phyloP scores from a whole-genome alignment of 2,329 filamentous ascomycete species.

The Penicillium sclerotigenum region DNA sequence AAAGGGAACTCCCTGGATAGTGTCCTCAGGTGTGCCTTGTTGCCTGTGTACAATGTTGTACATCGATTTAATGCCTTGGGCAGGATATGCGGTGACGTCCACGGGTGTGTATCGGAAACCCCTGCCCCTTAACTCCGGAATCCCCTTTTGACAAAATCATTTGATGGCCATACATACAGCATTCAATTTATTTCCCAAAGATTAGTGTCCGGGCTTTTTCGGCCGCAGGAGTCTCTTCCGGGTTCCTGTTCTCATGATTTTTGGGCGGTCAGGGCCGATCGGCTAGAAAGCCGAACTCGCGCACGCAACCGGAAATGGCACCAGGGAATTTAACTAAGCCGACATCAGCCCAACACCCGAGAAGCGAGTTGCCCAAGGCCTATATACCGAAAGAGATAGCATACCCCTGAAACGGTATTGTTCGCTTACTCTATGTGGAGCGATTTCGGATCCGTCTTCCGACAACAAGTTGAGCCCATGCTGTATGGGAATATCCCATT shows the following conservation, averaged over 20 bases:
- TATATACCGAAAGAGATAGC: not conserved
- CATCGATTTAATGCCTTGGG: not conserved
- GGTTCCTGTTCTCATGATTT: not conserved
- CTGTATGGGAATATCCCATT: constrained; percentile 1
- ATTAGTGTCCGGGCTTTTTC: not conserved
- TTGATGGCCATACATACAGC: not conserved
- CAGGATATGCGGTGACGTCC: not conserved
- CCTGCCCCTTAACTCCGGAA: not conserved
- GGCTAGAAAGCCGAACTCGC: constrained; percentile 16
- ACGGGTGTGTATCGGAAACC: too few relatives aligned
- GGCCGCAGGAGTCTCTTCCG: not conserved
- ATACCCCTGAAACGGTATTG: not conserved
- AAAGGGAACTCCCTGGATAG: too few relatives aligned
- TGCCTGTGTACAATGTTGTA: not conserved
- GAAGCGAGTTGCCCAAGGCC: not conserved
- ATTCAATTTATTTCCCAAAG: not conserved
- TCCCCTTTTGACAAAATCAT: not conserved
- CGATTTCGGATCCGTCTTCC: not conserved
- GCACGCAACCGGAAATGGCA: constrained; percentile 6
- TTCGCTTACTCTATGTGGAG: not conserved
- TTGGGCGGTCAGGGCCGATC: not conserved
- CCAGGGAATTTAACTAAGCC: constrained; percentile 1
- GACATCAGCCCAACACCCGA: not conserved
- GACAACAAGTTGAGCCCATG: not conserved
- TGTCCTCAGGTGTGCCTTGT: too few relatives aligned